Conservation (phyloP, 345 rosid genomes). For the Draba incana region DNA sequence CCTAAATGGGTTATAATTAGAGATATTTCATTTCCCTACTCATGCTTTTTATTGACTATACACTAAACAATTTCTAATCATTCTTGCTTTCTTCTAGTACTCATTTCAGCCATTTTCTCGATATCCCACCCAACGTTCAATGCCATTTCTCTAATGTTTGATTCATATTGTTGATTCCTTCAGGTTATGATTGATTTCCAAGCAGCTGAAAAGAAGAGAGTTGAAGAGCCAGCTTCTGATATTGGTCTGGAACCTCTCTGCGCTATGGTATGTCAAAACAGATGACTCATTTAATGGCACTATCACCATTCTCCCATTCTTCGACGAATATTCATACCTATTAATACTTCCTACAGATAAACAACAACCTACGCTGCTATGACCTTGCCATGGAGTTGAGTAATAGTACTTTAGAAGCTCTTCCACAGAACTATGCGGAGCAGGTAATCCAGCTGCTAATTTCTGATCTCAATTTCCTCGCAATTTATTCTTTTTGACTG, state of each 20-base stretch:
- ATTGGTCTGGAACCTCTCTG: constrained; percentile 94
- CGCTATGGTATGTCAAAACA: constrained; percentile 76
- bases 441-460: constrained; percentile 59
- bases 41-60: constrained; percentile 7
- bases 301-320: constrained; percentile 12
- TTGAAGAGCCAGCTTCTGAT: constrained; percentile 92
- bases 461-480: neutral
- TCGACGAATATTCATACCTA: constrained; percentile 5
- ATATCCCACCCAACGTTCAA: neutral
- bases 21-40: neutral
- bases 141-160: constrained; percentile 10
- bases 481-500: constrained; percentile 22
- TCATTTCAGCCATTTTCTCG: neutral
- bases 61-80: constrained; percentile 1
- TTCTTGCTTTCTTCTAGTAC: constrained; percentile 19
- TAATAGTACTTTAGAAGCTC: constrained; percentile 86
- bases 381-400: constrained; percentile 98
- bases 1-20: constrained; percentile 22
- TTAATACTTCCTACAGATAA: constrained; percentile 57
- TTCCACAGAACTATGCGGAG: constrained; percentile 94
- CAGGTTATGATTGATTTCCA: constrained; percentile 99
- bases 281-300: neutral
- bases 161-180: constrained; percentile 33
- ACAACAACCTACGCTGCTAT: constrained; percentile 96
- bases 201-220: constrained; percentile 88